phyloP scores from a whole-genome alignment of 768 basidiomycete genomes.

The Pleurotus platypus region DNA sequence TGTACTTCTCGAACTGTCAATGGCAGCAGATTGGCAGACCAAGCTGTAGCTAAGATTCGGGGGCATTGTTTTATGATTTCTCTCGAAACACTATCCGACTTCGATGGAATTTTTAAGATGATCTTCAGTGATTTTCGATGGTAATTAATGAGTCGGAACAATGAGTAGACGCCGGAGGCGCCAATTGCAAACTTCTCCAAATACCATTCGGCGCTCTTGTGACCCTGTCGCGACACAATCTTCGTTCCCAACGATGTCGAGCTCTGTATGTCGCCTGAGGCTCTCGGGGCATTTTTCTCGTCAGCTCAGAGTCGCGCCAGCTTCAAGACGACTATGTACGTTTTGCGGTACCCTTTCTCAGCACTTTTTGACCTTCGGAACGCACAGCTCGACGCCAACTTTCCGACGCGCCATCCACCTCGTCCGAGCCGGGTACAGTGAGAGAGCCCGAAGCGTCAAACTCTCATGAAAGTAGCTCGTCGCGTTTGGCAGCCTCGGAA shows the following conservation, averaged over 20 bases:
- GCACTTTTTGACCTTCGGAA: background rate
- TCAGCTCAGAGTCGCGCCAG: background rate
- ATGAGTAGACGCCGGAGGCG: too few relatives aligned
- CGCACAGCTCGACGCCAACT: background rate
- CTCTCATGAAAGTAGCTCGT: background rate
- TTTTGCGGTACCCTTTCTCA: background rate
- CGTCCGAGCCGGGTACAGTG: background rate
- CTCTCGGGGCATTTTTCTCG: background rate
- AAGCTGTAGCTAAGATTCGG: too few relatives aligned
- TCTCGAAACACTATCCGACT: too few relatives aligned
- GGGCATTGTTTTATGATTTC: too few relatives aligned
- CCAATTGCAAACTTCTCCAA: too few relatives aligned
- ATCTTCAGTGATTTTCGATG: too few relatives aligned
- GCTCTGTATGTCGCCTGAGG: conserved; percentile 4
- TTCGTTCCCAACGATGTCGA: conserved; percentile 6
- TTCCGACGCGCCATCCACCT: background rate
- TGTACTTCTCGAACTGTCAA: too few relatives aligned
- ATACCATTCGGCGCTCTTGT: background rate
- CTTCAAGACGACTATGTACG: background rate
- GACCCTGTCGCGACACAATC: conserved; percentile 3
- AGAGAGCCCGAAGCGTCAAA: background rate
- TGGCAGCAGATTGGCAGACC: too few relatives aligned
- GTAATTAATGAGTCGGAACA: too few relatives aligned
- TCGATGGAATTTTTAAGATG: too few relatives aligned
- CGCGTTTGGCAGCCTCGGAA: background rate